Evolutionary conservation across 805 yeast genomes (phyloP).

Genomic region (Yamadazyma tumulicola): DNA sequence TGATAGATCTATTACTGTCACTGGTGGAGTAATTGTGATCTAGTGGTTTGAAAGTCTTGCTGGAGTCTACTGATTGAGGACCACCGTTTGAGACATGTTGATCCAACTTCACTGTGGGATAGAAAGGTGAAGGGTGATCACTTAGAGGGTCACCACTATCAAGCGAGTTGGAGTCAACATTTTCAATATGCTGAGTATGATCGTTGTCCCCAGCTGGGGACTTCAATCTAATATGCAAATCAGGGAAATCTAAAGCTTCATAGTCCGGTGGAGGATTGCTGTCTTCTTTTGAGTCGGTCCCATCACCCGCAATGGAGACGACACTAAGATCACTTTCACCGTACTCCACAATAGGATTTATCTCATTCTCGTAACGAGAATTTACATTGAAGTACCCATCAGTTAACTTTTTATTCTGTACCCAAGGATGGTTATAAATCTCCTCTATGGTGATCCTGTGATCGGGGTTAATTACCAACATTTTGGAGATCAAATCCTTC

Average conservation of each 20-base stretch:
- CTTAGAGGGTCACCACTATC: slow-evolving; percentile 14
- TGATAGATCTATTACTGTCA: neutral
- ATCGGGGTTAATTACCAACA: slow-evolving; percentile 67
- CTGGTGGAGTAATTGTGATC: neutral
- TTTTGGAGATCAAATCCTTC: slow-evolving; percentile 60
- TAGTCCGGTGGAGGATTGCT: slow-evolving; percentile 6
- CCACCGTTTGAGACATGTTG: slow-evolving; percentile 1
- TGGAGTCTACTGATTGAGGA: slow-evolving; percentile 2
- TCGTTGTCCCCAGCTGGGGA: slow-evolving; percentile 6
- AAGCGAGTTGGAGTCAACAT: slow-evolving; percentile 7
- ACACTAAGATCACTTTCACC: neutral
- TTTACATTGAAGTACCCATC: slow-evolving; percentile 15
- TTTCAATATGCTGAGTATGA: slow-evolving; percentile 13
- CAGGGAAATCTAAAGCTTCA: slow-evolving; percentile 2
- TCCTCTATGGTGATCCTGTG: slow-evolving; percentile 67
- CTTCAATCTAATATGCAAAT: slow-evolving; percentile 4
- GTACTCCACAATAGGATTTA: neutral
- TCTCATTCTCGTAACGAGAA: slow-evolving; percentile 12
- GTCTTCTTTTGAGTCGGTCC: neutral
- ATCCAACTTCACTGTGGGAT: no score
- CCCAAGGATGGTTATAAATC: slow-evolving; percentile 71
- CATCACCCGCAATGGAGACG: neutral
- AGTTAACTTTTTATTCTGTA: slow-evolving; percentile 15
- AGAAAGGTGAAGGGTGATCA: slow-evolving; percentile 13
- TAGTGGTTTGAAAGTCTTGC: neutral